Percentiles rank a stretch among this genome's conserved stretches.
phyloP scores from a whole-genome alignment of 148 eudicot genomes.

The Vaccinium vitisidaea region DNA sequence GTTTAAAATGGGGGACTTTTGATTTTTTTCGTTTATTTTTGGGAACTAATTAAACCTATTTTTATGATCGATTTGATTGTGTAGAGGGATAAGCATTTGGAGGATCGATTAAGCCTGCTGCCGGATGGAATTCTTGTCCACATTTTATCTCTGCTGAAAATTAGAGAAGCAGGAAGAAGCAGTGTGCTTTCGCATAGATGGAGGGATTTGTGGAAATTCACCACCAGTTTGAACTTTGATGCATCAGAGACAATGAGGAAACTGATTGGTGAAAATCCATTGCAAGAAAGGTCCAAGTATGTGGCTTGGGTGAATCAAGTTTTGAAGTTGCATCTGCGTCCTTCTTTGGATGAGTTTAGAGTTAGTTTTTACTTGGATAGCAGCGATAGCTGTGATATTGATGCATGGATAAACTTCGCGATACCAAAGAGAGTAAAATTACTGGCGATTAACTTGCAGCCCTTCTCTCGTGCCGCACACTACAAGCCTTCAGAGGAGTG shows the following conservation, averaged over 20 bases:
- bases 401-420: not conserved
- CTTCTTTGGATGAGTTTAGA: not conserved
- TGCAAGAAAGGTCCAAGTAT: not conserved
- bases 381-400: not conserved
- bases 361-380: not conserved
- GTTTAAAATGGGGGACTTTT: not conserved
- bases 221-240: constrained; percentile 3
- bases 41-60: too few relatives aligned
- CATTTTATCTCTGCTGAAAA: not conserved
- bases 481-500: not conserved
- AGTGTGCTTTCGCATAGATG: constrained; percentile 1
- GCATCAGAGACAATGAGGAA: too few relatives aligned
- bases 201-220: constrained; percentile 7
- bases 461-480: not conserved
- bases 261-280: not conserved
- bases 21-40: too few relatives aligned
- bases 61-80: not conserved
- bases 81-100: not conserved
- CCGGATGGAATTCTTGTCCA: not conserved
- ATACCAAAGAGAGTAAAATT: not conserved
- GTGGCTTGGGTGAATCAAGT: constrained; percentile 3
- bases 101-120: not conserved
- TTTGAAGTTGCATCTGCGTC: not conserved
- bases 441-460: not conserved
- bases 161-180: not conserved